phyloP scores from a whole-genome alignment of 768 basidiomycete species.

The Mrakia blollopis region DNA sequence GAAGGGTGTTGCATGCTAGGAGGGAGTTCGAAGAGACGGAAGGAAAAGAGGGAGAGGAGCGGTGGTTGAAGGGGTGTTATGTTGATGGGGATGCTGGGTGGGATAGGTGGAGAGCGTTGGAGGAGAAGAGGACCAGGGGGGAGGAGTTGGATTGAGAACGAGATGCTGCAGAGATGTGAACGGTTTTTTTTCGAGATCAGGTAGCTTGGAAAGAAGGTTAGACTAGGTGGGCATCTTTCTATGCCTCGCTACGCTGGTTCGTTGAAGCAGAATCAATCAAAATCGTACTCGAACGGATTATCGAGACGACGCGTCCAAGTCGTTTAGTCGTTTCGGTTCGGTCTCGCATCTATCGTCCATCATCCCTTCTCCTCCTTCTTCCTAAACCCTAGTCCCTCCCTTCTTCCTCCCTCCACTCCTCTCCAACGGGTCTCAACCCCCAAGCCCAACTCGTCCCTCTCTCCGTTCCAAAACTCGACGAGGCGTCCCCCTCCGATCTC shows the following conservation, averaged over 20 bases:
- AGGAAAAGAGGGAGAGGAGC: constrained; percentile 43
- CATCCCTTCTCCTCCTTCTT: neutral
- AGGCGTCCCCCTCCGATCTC: too few species aligned
- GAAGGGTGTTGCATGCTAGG: constrained; percentile 80
- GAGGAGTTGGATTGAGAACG: neutral
- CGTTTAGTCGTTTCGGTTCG: too few species aligned
- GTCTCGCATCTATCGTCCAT: too few species aligned
- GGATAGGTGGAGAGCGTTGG: constrained; percentile 38
- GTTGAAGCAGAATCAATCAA: too few species aligned
- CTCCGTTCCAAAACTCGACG: neutral
- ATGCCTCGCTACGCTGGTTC: too few species aligned
- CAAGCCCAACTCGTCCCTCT: neutral
- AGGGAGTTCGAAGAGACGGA: constrained; percentile 60
- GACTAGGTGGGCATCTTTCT: too few species aligned
- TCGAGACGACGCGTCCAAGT: too few species aligned
- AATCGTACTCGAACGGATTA: too few species aligned
- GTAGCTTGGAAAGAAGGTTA: too few species aligned
- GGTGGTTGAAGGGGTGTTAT: constrained; percentile 83
- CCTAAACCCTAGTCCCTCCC: neutral
- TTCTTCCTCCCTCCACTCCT: neutral
- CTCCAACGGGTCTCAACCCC: neutral
- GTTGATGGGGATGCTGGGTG: constrained; percentile 57
- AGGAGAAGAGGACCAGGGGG: neutral
- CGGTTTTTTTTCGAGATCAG: too few species aligned
- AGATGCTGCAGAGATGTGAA: too few species aligned